Conservation (phyloP, 768 basidiomycete genomes). For the Psilocybe azurescens region DNA sequence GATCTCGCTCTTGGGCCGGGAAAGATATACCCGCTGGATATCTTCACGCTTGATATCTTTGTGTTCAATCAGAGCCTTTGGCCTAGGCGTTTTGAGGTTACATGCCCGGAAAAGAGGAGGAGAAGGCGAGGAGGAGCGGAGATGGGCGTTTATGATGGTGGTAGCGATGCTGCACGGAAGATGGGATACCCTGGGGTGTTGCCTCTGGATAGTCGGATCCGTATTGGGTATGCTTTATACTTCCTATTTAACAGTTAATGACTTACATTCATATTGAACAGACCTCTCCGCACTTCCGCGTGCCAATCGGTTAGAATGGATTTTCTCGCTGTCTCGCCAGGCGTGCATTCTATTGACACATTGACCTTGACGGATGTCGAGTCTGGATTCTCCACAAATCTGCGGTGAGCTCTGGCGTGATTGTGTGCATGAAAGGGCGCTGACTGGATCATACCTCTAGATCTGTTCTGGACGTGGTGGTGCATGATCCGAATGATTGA, state of each 20-base stretch:
- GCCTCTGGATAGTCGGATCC: conserved; percentile 77
- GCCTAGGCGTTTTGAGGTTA: conserved; percentile 80
- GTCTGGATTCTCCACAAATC: conserved; percentile 71
- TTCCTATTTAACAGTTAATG: neutral
- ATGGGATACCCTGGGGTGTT: conserved; percentile 65
- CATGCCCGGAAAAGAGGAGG: conserved; percentile 61
- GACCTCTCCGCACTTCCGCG: conserved; percentile 79
- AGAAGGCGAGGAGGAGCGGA: conserved; percentile 45
- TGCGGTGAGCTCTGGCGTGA: conserved; percentile 56
- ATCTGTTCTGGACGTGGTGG: conserved; percentile 77
- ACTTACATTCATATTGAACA: conserved; percentile 29
- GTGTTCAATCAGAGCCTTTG: conserved; percentile 83
- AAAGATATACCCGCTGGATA: conserved; percentile 73
- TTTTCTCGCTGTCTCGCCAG: conserved; percentile 80
- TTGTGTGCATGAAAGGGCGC: neutral
- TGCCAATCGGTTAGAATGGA: conserved; percentile 89
- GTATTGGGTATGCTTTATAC: conserved; percentile 66
- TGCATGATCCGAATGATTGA: conserved; percentile 55
- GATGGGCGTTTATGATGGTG: conserved; percentile 31
- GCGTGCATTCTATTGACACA: conserved; percentile 77
- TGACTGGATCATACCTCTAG: conserved; percentile 36
- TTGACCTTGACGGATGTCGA: conserved; percentile 79
- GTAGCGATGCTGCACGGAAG: conserved; percentile 37
- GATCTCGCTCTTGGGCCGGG: conserved; percentile 33
- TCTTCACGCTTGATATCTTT: conserved; percentile 85